Evolutionary conservation across 768 basidiomycete genomes (phyloP), one percentile per base, ranked within the genome.

Genomic region (Amanita pseudoporphyria): DNA sequence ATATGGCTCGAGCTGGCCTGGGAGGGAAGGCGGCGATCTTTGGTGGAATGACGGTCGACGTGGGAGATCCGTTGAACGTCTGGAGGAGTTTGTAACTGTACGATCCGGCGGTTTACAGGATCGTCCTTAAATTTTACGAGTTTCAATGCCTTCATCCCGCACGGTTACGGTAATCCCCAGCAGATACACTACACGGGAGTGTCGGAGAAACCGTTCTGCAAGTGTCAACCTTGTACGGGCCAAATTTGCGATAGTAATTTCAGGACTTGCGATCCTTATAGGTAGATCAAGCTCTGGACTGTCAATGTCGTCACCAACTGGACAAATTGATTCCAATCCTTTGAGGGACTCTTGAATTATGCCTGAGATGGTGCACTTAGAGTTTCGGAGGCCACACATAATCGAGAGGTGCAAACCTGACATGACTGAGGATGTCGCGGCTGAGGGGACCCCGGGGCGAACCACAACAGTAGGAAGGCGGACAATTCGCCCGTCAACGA

Each of bases 401-500:
- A 10, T 47, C 30, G 38, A 32, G 39, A 9, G 44, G 18, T n/a
- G 51, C 60, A 18, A 61, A 71, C 78, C 76, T 12, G 76, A 78
- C 50, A 81, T 69, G 63, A 80, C 80, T 1, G 76, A 66, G 10
- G 75, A 78, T 2, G 77, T 73, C 1, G 80, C 79, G 3, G 70
- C 70, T 3, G 76, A 66, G 5, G 80, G 78, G 3, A n/a, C n/a
- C n/a, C n/a, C n/a, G n/a, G n/a, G n/a, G n/a, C n/a, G n/a, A 41
- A 81, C 74, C 45, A 73, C 72, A 52, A 82, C 73, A 3, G 80
- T 81, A 5, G 80, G 80, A 2, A 81, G 67, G 39, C 79, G 77
- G 24, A 82, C 62, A 54, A 80, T 76, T 30, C 78, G 72, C 16
- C 78, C 80, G 54, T 81, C 77, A 37, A 80, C 60, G 53, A 76